Evolutionary conservation across 257 asterid species (phyloP), one percentile per base, ranked within the genome.

Genomic region (Nicotiana tabacum): DNA sequence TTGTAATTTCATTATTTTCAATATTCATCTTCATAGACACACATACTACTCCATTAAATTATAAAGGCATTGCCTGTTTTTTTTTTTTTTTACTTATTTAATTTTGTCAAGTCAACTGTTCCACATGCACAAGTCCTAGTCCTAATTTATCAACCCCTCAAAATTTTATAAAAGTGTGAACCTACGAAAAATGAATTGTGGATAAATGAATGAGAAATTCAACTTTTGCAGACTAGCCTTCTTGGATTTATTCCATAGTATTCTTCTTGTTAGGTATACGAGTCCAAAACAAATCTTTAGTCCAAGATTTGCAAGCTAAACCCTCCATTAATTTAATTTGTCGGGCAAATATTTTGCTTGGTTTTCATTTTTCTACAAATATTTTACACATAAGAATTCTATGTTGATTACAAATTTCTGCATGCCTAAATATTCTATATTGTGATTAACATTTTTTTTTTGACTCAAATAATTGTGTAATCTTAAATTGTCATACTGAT

Each of bases 201-300:
- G 81, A 33, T 64, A 68, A 57, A 60, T 57, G 43, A 64, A 77
- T 77, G 76, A 18, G 46, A 74, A 67, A 65, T 85, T 88, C 89
- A 90, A 90, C 88, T 69, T 84, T 88, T 82, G 84, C 85, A 74
- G 69, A 77, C 86, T 80, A 82, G 27, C 30, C 77, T 80, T 74
- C 32, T 81, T 55, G 9, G 77, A 70, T 85, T 18, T 53, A 67
- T 77, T 35, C 39, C 76, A 46, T 43, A 62, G 4, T 77, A 69
- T 24, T 76, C 80, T 21, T 24, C 64, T 51, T 76, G 64, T 72
- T 82, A 72, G 74, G 67, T 58, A 39, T 58, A 56, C 0, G 67
- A 17, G 76, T 53, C 15, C 76, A 58, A 72, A 68, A 57, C 56
- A 39, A 48, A 58, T 57, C 57, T 81, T 32, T 55, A 55, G 33